Base-by-base conservation (phyloP, 2,329 filamentous ascomycete species). In the Neophaeococcomyces aloes region DNA sequence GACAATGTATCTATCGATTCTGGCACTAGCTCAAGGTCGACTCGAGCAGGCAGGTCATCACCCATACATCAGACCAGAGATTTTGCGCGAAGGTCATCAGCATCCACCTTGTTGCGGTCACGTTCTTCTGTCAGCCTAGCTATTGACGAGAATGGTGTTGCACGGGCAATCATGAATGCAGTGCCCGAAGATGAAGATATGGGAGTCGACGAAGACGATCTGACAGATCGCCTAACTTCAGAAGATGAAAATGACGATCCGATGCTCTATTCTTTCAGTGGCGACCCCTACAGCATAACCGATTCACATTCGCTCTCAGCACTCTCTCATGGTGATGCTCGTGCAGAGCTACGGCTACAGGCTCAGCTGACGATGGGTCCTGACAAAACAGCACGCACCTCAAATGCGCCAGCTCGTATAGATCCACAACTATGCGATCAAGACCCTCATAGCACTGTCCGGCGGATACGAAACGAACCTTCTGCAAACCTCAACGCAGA, bases 141-240 rank as follows among this genome's bases (percentile, higher is more conserved):
- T n/a, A 69, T 71, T 48, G 67, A 67, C 45, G 62, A 64, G 38
- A 66, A 69, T 51, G 68, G 68, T 11, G 58, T 67, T 44, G 68
- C 68, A 21, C 70, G 66, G 53, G 64, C 67, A 3, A 48, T 63
- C 5, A 53, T 64, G 13, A 49, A 56, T 10, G 13, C 57, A 61
- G 38, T 53, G 10, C 53, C 59, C 3, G 61, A 58, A 27, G 38
- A 48, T 14, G 40, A 47, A 59, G 65, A 52, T 58, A 59, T 52
- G 4, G 57, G 56, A 14, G 64, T 67, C 55, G 64, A 65, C 30
- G 66, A 67, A 46, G 65, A 62, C n/a, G 56, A 64, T 14, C 64
- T 64, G 2, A 65, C 67, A 38, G 67, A 63, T 38, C 65, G 66
- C 29, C 59, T 56, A 30, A 63, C 63, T 29, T 61, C 62, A 13